Percentiles rank a stretch among this genome's conserved stretches.
These are phyloP conservation scores for Suhomyces prunicola DNA, from an alignment of 805 yeast species.

Conservation along the genomic window DNA sequence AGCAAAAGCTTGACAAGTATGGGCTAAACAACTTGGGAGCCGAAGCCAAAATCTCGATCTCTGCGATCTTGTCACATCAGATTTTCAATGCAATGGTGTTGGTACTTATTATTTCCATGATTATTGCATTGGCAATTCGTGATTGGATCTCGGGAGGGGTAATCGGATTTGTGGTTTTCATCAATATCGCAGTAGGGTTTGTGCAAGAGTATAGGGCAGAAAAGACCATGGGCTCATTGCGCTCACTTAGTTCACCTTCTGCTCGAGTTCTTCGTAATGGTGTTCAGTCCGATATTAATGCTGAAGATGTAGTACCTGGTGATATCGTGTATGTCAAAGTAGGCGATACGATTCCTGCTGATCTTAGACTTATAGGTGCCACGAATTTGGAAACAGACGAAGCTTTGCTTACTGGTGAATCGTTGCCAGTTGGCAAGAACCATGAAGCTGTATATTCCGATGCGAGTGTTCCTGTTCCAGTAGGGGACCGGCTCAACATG, in stretches of 20 bases:
- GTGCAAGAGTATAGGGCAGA: conserved; percentile 51
- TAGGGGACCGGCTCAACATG: conserved; percentile 36
- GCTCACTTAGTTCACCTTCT: conserved; percentile 44
- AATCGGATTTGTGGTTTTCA: conserved; percentile 42
- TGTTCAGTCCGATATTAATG: conserved; percentile 28
- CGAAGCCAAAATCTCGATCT: conserved; percentile 25
- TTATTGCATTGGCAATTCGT: conserved; percentile 35
- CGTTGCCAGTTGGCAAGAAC: conserved; percentile 33
- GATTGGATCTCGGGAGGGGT: conserved; percentile 46
- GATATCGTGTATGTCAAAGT: conserved; percentile 39
- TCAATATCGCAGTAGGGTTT: conserved; percentile 49
- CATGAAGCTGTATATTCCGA: conserved; percentile 36
- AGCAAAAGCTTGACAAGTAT: background rate
- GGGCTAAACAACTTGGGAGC: conserved; percentile 29
- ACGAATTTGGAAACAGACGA: conserved; percentile 43
- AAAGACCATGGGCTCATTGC: conserved; percentile 48
- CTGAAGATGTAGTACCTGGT: conserved; percentile 46
- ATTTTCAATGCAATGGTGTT: conserved; percentile 40
- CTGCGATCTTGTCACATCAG: conserved; percentile 34
- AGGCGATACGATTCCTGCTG: conserved; percentile 46
- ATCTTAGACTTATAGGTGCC: conserved; percentile 32
- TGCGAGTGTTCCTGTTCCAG: conserved; percentile 31
- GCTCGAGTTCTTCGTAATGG: conserved; percentile 47
- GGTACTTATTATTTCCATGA: conserved; percentile 35
- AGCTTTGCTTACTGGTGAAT: conserved; percentile 42